A percentile compares a stretch with the other conserved stretches of the same genome.
Conservation (phyloP, 495 filamentous ascomycete species). For the Hyaloscypha variabilis region DNA sequence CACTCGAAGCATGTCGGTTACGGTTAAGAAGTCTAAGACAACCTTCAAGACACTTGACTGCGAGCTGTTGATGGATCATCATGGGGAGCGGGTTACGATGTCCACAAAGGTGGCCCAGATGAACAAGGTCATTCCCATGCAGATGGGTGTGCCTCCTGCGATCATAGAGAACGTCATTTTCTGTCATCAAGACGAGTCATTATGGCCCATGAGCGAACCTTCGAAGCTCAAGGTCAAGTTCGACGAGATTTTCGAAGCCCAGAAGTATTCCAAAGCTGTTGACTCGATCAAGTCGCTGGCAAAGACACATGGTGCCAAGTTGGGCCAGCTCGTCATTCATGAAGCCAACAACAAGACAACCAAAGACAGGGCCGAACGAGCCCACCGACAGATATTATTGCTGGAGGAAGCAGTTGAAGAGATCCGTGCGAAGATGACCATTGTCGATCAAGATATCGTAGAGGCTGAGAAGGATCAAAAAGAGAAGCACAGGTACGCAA, state of each 20-base stretch:
- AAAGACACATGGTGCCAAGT: conserved; percentile 80
- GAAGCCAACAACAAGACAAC: conserved; percentile 79
- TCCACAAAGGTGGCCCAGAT: conserved; percentile 81
- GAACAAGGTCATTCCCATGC: conserved; percentile 80
- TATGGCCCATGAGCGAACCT: conserved; percentile 97
- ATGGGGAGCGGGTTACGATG: conserved; percentile 77
- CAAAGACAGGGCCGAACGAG: conserved; percentile 81
- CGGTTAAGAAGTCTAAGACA: conserved; percentile 77
- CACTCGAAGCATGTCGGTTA: conserved; percentile 80
- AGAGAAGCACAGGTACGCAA: conserved; percentile 45
- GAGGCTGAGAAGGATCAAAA: conserved; percentile 46
- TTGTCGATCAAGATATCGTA: conserved; percentile 58
- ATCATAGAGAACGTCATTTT: conserved; percentile 95
- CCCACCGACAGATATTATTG: conserved; percentile 61
- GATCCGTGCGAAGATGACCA: conserved; percentile 57
- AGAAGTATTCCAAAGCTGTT: conserved; percentile 96
- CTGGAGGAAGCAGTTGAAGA: conserved; percentile 75
- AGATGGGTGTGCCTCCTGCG: conserved; percentile 87
- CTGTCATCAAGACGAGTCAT: conserved; percentile 96
- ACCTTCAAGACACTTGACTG: conserved; percentile 81
- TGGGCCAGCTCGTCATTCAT: conserved; percentile 68
- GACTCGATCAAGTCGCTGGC: conserved; percentile 84
- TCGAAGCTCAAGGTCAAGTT: conserved; percentile 85
- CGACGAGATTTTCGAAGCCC: conserved; percentile 96
- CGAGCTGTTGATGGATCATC: conserved; percentile 68